These are phyloP conservation scores for Blastobotrys mokoenaii DNA, from an alignment of 805 yeast species.

Conservation along the genomic window DNA sequence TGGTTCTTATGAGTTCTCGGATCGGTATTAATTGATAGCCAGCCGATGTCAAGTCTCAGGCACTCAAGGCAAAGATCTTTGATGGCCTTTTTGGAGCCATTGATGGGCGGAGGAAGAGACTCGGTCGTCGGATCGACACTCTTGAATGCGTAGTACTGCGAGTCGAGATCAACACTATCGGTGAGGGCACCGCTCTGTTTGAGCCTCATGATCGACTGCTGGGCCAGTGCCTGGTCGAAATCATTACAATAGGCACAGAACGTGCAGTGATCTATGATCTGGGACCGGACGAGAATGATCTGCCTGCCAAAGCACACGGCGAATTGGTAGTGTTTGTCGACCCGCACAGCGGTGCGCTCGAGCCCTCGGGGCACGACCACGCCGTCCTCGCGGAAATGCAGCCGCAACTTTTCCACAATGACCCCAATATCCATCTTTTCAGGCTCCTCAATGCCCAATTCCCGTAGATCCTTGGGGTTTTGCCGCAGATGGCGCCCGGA, in stretches of 20 bases:
- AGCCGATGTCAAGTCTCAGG: neutral
- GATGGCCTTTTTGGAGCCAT: neutral
- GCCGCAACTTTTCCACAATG: too few relatives aligned
- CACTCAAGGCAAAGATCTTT: neutral
- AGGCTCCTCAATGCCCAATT: too few relatives aligned
- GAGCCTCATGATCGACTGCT: too few relatives aligned
- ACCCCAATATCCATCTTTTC: too few relatives aligned
- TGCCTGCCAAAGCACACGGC: neutral
- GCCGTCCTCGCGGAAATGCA: neutral
- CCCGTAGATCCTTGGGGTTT: too few relatives aligned
- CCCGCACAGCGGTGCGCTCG: neutral
- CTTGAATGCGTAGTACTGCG: too few relatives aligned
- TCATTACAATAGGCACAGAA: neutral
- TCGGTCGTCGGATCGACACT: neutral
- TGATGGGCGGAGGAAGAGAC: neutral
- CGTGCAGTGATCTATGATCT: neutral
- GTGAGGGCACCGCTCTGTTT: neutral
- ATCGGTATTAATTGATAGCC: neutral
- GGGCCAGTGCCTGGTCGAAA: too few relatives aligned
- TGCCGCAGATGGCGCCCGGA: too few relatives aligned
- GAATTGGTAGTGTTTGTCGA: neutral
- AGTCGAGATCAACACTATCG: neutral
- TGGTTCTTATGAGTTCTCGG: too few relatives aligned
- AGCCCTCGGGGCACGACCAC: neutral
- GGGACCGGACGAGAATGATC: neutral